Conservation (phyloP, 1,284 basidiomycete species). For the Ganoderma lingzhi region DNA sequence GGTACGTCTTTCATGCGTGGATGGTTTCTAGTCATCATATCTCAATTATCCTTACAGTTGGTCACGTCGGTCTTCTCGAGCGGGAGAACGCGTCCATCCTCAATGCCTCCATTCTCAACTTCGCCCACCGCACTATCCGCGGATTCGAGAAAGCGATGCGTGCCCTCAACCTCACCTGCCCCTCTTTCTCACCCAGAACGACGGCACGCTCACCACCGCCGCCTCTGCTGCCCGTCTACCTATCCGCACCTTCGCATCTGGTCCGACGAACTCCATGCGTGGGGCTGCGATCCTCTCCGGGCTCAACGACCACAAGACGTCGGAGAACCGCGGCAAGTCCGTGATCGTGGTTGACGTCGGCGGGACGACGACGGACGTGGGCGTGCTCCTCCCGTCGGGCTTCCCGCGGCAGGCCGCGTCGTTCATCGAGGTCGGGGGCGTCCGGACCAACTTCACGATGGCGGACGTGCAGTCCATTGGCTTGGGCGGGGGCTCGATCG, state of each 20-base stretch:
- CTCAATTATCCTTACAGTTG: constrained; percentile 46
- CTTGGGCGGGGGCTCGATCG: constrained; percentile 63
- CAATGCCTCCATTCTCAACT: constrained; percentile 63
- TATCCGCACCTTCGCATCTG: constrained; percentile 68
- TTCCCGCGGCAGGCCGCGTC: constrained; percentile 61
- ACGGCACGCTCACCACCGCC: constrained; percentile 63
- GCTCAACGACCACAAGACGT: constrained; percentile 44
- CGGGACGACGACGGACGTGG: constrained; percentile 63
- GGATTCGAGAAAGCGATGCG: constrained; percentile 59
- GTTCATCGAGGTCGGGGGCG: constrained; percentile 52
- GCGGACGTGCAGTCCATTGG: constrained; percentile 60
- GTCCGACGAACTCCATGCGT: constrained; percentile 69
- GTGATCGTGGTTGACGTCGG: constrained; percentile 66
- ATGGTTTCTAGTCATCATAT: not conserved
- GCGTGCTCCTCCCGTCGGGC: constrained; percentile 58
- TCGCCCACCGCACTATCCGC: constrained; percentile 57
- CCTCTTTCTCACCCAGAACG: constrained; percentile 66
- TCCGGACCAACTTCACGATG: constrained; percentile 56
- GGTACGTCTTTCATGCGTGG: constrained; percentile 34
- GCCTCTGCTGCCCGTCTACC: constrained; percentile 61
- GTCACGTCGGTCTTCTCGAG: constrained; percentile 63
- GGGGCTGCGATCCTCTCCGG: constrained; percentile 63
- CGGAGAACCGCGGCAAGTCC: constrained; percentile 44
- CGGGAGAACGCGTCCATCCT: constrained; percentile 71
- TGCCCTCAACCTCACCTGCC: constrained; percentile 54